Evolutionary conservation across 2,329 filamentous ascomycete genomes (phyloP).

Genomic region (Pseudogymnoascus sp.): DNA sequence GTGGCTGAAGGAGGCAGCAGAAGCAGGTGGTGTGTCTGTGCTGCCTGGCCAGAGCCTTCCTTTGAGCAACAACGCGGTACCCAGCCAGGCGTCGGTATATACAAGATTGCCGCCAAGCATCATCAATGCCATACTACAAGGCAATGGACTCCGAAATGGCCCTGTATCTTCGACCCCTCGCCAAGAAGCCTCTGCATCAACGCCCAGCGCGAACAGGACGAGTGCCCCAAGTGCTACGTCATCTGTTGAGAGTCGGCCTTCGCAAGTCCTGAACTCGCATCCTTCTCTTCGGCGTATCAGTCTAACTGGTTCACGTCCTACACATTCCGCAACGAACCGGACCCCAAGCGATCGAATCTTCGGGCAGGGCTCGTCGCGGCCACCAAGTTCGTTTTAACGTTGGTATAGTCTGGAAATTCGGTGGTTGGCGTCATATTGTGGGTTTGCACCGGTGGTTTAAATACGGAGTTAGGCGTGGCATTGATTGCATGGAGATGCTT

Average conservation of each 20-base stretch:
- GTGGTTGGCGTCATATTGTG: background rate
- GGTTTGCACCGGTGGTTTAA: background rate
- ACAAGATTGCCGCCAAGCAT: conserved; percentile 3
- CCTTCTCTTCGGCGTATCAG: background rate
- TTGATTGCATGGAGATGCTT: background rate
- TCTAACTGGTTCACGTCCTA: background rate
- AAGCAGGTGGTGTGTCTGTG: conserved; percentile 50
- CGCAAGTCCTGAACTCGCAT: background rate
- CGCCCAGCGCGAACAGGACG: background rate
- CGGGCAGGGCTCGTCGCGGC: background rate
- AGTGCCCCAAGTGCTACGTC: background rate
- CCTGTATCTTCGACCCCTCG: background rate
- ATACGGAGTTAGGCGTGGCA: conserved; percentile 1
- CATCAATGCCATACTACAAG: conserved; percentile 1
- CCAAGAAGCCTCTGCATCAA: background rate
- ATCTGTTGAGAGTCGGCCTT: background rate
- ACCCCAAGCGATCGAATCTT: background rate
- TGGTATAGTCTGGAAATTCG: background rate
- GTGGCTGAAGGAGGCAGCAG: conserved; percentile 64
- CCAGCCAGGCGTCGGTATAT: background rate
- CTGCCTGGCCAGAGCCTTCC: conserved; percentile 37
- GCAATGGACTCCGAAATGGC: background rate
- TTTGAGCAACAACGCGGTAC: background rate
- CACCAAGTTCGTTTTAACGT: background rate
- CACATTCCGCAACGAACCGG: background rate